Evolutionary conservation across 1,284 basidiomycete genomes (phyloP).

Genomic region (Wallemia ichthyophaga): DNA sequence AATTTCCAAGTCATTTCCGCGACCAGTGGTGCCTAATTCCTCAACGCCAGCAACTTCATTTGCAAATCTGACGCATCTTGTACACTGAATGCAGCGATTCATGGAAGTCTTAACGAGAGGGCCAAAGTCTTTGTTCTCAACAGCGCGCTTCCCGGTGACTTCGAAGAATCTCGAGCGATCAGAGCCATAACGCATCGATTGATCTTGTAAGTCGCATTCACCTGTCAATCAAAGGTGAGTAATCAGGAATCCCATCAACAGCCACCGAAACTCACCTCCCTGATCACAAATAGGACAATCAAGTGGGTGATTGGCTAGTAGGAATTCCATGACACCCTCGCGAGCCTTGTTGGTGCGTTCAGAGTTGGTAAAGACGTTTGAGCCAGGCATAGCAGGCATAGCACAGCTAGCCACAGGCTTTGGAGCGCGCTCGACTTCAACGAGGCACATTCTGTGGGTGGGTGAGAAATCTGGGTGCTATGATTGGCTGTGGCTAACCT

Average conservation of each 20-base stretch:
- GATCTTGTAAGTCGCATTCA: conserved; percentile 97
- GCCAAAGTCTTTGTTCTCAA: conserved; percentile 94
- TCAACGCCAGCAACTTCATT: conserved; percentile 98
- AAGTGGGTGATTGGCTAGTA: conserved; percentile 85
- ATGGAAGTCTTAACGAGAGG: conserved; percentile 97
- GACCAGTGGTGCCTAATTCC: conserved; percentile 83
- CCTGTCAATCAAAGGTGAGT: conserved; percentile 9
- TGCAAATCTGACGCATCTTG: conserved; percentile 91
- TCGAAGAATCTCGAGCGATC: conserved; percentile 96
- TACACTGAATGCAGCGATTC: conserved; percentile 99
- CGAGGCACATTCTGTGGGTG: conserved; percentile 55
- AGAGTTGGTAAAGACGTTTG: conserved; percentile 87
- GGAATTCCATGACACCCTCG: conserved; percentile 96
- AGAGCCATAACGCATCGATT: conserved; percentile 95
- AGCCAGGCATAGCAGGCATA: conserved; percentile 90
- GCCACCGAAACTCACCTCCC: conserved; percentile 37
- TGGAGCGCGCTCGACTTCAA: conserved; percentile 81
- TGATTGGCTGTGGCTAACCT: conserved; percentile 25
- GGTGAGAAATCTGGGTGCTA: conserved; percentile 1
- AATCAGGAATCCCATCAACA: too few species aligned
- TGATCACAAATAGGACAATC: conserved; percentile 98
- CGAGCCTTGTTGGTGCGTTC: conserved; percentile 25
- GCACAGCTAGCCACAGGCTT: conserved; percentile 75
- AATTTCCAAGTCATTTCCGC: conserved; percentile 95
- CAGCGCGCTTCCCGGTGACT: conserved; percentile 85